A percentile compares a stretch with the other conserved stretches of the same genome.
Evolutionary conservation across 2,329 filamentous ascomycete genomes (phyloP).

Genomic region (Phoma sp.): DNA sequence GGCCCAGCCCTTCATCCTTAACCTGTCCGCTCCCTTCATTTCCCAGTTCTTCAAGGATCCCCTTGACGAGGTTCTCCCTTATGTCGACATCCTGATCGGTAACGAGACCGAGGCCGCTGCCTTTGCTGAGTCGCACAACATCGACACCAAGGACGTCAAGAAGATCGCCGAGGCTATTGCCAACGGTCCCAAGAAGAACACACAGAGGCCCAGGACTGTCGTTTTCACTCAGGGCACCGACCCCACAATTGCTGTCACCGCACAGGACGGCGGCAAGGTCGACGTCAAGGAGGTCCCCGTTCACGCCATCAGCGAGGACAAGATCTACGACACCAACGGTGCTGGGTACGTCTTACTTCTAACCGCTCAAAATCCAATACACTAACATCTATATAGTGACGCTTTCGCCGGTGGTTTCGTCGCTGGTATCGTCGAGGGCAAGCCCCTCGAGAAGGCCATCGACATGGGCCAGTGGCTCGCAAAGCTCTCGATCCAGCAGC

Average conservation of each 20-base stretch:
- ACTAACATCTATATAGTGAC: constrained; percentile 64
- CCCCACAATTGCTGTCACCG: constrained; percentile 81
- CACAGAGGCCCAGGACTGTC: constrained; percentile 79
- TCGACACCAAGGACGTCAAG: constrained; percentile 77
- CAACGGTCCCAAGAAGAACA: constrained; percentile 91
- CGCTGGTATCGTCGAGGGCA: constrained; percentile 86
- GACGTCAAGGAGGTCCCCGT: constrained; percentile 81
- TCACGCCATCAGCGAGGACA: constrained; percentile 74
- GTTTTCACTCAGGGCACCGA: constrained; percentile 96
- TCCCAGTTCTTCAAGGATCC: constrained; percentile 97
- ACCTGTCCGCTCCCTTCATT: constrained; percentile 95
- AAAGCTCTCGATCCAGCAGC: constrained; percentile 89
- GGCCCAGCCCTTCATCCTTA: constrained; percentile 76
- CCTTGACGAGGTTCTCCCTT: constrained; percentile 83
- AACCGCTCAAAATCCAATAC: neutral
- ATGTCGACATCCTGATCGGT: constrained; percentile 95
- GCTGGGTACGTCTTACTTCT: constrained; percentile 65
- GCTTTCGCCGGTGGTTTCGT: constrained; percentile 95
- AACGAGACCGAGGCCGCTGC: constrained; percentile 95
- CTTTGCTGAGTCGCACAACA: constrained; percentile 82
- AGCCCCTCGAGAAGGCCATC: constrained; percentile 77
- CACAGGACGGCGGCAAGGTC: constrained; percentile 70
- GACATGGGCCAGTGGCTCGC: constrained; percentile 98
- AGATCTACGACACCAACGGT: constrained; percentile 96
- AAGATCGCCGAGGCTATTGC: constrained; percentile 87